Conservation (phyloP, 2,329 filamentous ascomycete genomes). For the Fusarium oxysporum region DNA sequence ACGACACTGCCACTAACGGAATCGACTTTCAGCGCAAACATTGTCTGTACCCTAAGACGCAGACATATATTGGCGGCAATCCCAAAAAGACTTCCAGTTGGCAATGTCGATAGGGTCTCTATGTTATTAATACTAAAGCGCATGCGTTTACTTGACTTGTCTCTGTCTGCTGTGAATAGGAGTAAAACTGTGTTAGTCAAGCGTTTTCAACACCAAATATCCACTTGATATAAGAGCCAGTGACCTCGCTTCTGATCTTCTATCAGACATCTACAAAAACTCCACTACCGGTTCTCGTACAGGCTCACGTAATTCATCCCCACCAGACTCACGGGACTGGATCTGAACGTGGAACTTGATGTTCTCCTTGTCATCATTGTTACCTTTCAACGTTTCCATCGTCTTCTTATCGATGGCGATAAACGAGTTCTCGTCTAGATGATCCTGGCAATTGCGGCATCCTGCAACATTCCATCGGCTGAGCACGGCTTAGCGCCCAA, state of each 20-base stretch:
- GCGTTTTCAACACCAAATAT: no score
- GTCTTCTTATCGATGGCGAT: not conserved
- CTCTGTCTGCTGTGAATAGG: no score
- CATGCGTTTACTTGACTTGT: no score
- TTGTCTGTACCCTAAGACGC: conserved; percentile 15
- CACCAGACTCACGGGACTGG: not conserved
- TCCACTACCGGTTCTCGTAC: no score
- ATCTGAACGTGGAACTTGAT: not conserved
- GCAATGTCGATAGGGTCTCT: not conserved
- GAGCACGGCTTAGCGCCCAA: not conserved
- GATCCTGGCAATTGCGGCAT: not conserved
- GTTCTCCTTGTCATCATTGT: not conserved
- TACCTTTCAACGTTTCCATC: not conserved
- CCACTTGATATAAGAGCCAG: no score
- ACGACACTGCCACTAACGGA: not conserved
- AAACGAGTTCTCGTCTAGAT: not conserved
- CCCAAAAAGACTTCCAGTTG: not conserved
- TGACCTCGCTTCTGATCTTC: no score
- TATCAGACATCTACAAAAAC: no score
- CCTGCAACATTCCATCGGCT: not conserved
- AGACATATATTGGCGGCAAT: conserved; percentile 22
- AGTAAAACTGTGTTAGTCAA: no score
- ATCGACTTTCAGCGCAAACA: conserved; percentile 24
- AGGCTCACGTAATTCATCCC: no score
- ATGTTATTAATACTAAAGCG: rapidly evolving